Base-by-base conservation (phyloP, 345 rosid genomes). In the Eutrema yunnanense region DNA sequence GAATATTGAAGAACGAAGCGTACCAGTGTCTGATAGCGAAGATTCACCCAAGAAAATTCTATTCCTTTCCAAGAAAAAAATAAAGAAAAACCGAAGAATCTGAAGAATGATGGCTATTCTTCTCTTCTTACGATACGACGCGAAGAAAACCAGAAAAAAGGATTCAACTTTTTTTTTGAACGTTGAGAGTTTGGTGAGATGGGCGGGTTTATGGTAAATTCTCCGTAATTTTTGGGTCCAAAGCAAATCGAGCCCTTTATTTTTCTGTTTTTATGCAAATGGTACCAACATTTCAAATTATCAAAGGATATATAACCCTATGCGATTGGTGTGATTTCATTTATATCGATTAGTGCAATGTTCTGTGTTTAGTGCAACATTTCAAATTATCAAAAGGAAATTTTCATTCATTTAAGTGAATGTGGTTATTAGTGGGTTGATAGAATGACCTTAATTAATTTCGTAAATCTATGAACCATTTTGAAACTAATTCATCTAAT, bases 121-220 rank as follows among this genome's bases (percentile, higher is more conserved):
- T 69, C 42, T 60, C 14, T 51, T 4, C 14, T 13, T 9, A 41
- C 33, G 37, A 71, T 32, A 57, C 75, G 80, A 64, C 54, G 72
- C 72, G 54, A 65, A 55, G 62, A 38, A 30, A 47, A 37, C 34
- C 71, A 34, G 44, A 34, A 61, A 50, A 22, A 50, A 22, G 63
- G 69, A 57, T 16, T 37, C 69, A 61, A 46, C 65, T 61, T 61
- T 62, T 11, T 16, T 54, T 54, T 63, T 76, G 66, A 71, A 76
- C 71, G 79, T 76, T 76, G 60, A 9, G 58, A 54, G 61, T 69
- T 76, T 70, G 55, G 67, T 64, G 72, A 58, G 72, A 77, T 38
- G 62, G 72, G 80, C 80, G 80, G 67, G 76, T 71, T 77, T 77
- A 65, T 53, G 66, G 52, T 56, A 62, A 44, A 44, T 22, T 19